phyloP scores from a whole-genome alignment of 345 rosid genomes.

The Bruguiera gymnorhiza region DNA sequence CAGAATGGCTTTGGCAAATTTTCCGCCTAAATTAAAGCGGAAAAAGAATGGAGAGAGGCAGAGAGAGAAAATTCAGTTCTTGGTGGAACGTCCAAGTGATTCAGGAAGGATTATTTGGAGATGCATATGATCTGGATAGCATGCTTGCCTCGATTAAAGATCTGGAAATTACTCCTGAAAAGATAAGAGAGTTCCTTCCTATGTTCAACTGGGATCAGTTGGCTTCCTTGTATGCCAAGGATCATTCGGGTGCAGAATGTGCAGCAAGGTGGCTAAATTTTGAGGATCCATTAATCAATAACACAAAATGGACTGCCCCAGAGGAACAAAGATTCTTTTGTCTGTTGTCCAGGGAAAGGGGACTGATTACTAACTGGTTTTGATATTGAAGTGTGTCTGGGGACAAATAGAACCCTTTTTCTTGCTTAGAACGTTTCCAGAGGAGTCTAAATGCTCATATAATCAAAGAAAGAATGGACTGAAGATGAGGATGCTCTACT shows the following conservation, averaged over 20 bases:
- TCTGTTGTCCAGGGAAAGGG: slow-evolving; percentile 54
- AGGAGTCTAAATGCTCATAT: slow-evolving; percentile 71
- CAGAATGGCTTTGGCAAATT: slow-evolving; percentile 45
- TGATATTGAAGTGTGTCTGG: slow-evolving; percentile 58
- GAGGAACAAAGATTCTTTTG: slow-evolving; percentile 64
- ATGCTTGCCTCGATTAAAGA: slow-evolving; percentile 50
- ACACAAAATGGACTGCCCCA: slow-evolving; percentile 48
- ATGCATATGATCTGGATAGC: slow-evolving; percentile 38
- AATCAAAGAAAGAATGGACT: slow-evolving; percentile 72
- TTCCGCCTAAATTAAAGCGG: slow-evolving; percentile 48
- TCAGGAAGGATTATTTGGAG: slow-evolving; percentile 37
- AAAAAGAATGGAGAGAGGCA: slow-evolving; percentile 56
- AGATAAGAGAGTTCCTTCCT: slow-evolving; percentile 68
- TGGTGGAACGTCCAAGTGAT: slow-evolving; percentile 54
- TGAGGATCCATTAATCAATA: slow-evolving; percentile 78
- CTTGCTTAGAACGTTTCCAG: slow-evolving; percentile 77
- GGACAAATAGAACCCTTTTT: slow-evolving; percentile 75
- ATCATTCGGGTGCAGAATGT: slow-evolving; percentile 83
- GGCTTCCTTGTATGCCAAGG: slow-evolving; percentile 52
- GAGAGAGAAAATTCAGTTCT: slow-evolving; percentile 58
- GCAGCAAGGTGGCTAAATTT: slow-evolving; percentile 81
- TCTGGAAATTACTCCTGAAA: slow-evolving; percentile 74
- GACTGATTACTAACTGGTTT: slow-evolving; percentile 56
- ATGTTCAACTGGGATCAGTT: slow-evolving; percentile 74
- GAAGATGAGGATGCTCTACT: slow-evolving; percentile 82